Base-by-base conservation (phyloP, 306 rosid genomes). In the Vachellia pachyceras region DNA sequence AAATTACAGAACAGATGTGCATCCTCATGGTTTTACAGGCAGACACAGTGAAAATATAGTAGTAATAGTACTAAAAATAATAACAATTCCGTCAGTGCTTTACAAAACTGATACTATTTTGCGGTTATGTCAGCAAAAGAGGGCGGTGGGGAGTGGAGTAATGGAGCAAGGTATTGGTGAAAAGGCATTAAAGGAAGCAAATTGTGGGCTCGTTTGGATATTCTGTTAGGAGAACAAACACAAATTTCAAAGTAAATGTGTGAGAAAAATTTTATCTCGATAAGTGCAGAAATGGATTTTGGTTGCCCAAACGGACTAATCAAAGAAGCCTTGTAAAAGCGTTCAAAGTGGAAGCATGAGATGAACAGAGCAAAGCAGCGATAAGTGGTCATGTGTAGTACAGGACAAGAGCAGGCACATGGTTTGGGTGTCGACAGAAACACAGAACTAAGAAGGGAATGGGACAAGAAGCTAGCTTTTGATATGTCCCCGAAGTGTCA, bases 121-220 rank as follows among this genome's bases (percentile, higher is more conserved):
- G 44, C 20, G 14, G 42, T 33, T 35, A 4, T 0, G 68, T 33
- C 17, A 13, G 17, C 4, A 64, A 37, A 61, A 29, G 5, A 4
- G 64, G 36, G n/a, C n/a, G n/a, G n/a, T 3, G 68, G 41, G 12
- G 68, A 5, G 41, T 52, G 23, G 60, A n/a, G 60, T 54, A 15
- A 17, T 50, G 57, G 60, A 10, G 60, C 10, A n/a, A 54, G 60
- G 60, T 9, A 54, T 54, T n/a, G 73, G 45, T 68, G 49, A 39
- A 69, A n/a, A 20, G 73, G 35, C 50, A 67, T 40, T 41, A 68
- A 68, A 41, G 46, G 50, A n/a, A 68, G 50, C 9, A 40, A n/a
- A 68, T 18, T 39, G 9, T 42, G n/a, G n/a, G n/a, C n/a, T n/a
- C n/a, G n/a, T n/a, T n/a, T n/a, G n/a, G n/a, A n/a, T n/a, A n/a